Evolutionary conservation across 306 rosid genomes (phyloP).

Genomic region (Clitoria ternatea): DNA sequence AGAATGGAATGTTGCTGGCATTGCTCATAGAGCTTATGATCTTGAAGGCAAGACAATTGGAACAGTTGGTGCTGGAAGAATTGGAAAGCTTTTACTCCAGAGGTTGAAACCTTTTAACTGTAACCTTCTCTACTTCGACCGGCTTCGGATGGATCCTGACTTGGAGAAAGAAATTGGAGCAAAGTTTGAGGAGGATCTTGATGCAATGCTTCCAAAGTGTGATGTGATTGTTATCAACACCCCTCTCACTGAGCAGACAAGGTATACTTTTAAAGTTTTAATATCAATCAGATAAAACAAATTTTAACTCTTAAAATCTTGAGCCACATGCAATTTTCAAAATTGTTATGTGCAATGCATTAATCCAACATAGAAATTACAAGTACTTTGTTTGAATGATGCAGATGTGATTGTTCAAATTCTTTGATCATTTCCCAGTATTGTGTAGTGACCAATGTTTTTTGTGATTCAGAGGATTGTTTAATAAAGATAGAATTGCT

Average conservation of each 20-base stretch:
- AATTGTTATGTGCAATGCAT: not conserved
- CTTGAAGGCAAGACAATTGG: constrained; percentile 94
- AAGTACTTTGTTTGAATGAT: not conserved
- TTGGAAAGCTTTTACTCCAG: constrained; percentile 83
- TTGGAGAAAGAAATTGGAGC: constrained; percentile 81
- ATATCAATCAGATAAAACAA: not conserved
- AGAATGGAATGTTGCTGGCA: constrained; percentile 96
- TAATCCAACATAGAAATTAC: not conserved
- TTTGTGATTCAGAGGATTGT: constrained; percentile 63
- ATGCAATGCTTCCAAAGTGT: constrained; percentile 94
- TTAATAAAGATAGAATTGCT: constrained; percentile 67
- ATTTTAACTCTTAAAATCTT: not conserved
- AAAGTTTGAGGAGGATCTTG: constrained; percentile 85
- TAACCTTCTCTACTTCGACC: constrained; percentile 83
- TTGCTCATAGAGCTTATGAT: constrained; percentile 85
- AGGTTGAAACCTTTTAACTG: constrained; percentile 91
- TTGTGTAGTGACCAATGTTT: not conserved
- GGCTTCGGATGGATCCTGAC: constrained; percentile 63
- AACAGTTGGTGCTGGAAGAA: constrained; percentile 86
- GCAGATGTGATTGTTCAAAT: not conserved
- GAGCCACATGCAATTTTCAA: not conserved
- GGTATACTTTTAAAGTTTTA: constrained; percentile 47
- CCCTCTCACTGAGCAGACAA: constrained; percentile 88
- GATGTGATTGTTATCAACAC: constrained; percentile 84
- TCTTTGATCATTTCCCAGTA: not conserved